phyloP scores from a whole-genome alignment of 495 filamentous ascomycete genomes.

The Lichenothelia convexa region DNA sequence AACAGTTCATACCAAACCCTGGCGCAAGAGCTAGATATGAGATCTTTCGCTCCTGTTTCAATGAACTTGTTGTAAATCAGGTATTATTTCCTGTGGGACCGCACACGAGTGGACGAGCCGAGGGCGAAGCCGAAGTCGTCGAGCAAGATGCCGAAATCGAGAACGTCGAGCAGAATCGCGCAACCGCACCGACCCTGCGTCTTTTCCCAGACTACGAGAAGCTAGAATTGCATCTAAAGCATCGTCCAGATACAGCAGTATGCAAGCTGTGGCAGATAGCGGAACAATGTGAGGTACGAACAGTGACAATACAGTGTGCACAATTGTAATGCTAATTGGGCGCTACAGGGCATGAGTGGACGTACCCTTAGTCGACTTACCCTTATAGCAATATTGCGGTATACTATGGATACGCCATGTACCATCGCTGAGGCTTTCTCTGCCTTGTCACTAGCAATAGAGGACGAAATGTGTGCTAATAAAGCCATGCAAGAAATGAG shows the following conservation, averaged over 20 bases:
- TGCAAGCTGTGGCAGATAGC: conserved; percentile 6
- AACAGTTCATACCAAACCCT: conserved; percentile 28
- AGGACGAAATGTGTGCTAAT: no score
- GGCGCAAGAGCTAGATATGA: conserved; percentile 29
- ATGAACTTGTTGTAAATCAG: conserved; percentile 32
- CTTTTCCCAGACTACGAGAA: conserved; percentile 6
- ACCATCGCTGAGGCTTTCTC: no score
- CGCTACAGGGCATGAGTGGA: conserved; percentile 18
- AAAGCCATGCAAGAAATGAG: no score
- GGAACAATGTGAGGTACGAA: conserved; percentile 1
- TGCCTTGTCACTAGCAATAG: no score
- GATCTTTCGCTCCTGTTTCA: conserved; percentile 31
- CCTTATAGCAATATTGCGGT: conserved; percentile 17
- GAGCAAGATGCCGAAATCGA: background rate
- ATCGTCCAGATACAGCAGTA: conserved; percentile 4
- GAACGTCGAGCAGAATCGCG: background rate
- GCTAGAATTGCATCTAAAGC: conserved; percentile 5
- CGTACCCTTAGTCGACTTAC: conserved; percentile 20
- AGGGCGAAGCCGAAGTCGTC: background rate
- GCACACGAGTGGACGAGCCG: background rate
- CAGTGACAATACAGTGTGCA: no score
- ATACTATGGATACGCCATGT: no score
- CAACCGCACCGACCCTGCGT: background rate
- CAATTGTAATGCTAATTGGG: no score
- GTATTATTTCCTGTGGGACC: conserved; percentile 14